Conservation (phyloP, 192 early-diverging fungal genomes). For the Pilaira anomala region DNA sequence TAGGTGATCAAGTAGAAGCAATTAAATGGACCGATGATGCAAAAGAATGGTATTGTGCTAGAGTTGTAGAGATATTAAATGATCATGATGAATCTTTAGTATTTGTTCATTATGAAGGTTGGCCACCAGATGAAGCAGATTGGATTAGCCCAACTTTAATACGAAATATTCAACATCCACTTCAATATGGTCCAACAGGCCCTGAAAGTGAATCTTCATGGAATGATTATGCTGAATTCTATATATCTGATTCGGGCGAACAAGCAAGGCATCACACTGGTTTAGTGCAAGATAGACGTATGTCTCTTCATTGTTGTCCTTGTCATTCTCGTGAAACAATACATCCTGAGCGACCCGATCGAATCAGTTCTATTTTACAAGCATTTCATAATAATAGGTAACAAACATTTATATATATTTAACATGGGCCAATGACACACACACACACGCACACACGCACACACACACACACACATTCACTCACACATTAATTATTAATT, state of each 20-base stretch:
- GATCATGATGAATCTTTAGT: not conserved
- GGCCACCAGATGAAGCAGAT: constrained; percentile 46
- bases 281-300: constrained; percentile 44
- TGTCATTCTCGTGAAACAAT: constrained; percentile 44
- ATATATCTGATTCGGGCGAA: constrained; percentile 21
- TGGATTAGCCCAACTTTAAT: constrained; percentile 44
- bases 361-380: constrained; percentile 44
- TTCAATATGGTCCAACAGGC: constrained; percentile 44
- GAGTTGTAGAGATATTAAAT: constrained; percentile 4
- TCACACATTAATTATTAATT: too few species aligned
- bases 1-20: constrained; percentile 9
- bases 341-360: constrained; percentile 53
- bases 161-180: constrained; percentile 16
- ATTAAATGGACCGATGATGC: constrained; percentile 2
- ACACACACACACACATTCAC: too few species aligned
- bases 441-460: too few species aligned
- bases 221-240: constrained; percentile 46
- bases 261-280: constrained; percentile 44
- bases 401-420: not conserved
- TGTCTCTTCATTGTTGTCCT: constrained; percentile 48
- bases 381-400: constrained; percentile 44
- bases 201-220: constrained; percentile 40
- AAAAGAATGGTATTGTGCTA: not conserved
- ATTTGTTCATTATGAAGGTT: constrained; percentile 49
- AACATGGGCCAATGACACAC: not conserved